Base-by-base conservation (phyloP, 345 rosid genomes). In the Aquilaria sinensis region DNA sequence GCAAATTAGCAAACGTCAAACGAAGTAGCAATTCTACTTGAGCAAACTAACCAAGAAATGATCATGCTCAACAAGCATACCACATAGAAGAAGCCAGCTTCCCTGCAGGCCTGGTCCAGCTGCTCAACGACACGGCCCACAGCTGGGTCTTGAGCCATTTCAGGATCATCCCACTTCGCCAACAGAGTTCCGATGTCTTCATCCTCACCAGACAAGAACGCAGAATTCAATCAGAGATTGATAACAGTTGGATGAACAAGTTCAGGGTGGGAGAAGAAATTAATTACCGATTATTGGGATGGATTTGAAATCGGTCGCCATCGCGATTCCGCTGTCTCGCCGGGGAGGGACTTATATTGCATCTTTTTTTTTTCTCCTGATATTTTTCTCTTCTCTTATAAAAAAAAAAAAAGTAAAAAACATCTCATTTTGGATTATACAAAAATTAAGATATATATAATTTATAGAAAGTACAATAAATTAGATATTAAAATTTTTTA, bases 11-110 rank as follows among this genome's bases (percentile, higher is more conserved):
- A 37, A 37, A 37, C 43, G 8, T 8, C 43, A 37, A 37, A 37
- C 43, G 43, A 37, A 37, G 5, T 8, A 37, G 8, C 7, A 37
- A 37, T 37, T 4, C 43, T 37, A 37, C 43, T 37, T 37, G 4
- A 37, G 7, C 43, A 8, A 47, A 52, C 12, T 37, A 31, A 12
- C 15, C 16, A 16, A 16, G 37, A 31, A 30, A 34, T 10, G 14
- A 31, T 31, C 8, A 31, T 0, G 52, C 16, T 7, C 5, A 29
- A 14, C 9, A 45, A 68, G 34, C 12, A 31, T 82, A 93, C 97
- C 88, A 87, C 97, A 57, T 93, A 83, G 81, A 93, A 93, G 75
- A 93, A 93, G 11, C 97, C 96, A 15, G 96, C 86, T 37, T 87
- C 88, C 31, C 87, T 73, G 67, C 98, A 93, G 66, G 96, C 98